Conservation (phyloP, 2,329 filamentous ascomycete genomes). For the Hymenoscyphus repandus region DNA sequence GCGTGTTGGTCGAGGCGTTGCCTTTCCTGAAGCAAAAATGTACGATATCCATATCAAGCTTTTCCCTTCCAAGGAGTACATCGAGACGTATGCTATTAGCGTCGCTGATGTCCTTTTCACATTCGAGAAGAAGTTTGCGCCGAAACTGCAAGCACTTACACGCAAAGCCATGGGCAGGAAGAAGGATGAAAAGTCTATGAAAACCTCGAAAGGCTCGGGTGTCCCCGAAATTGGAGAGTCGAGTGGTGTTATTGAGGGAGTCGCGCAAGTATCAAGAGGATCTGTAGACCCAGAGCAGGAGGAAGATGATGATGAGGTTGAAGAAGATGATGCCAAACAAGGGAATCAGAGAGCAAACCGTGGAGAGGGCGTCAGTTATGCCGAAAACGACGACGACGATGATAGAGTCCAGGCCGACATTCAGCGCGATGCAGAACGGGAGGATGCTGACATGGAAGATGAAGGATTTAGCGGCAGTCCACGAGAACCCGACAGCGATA, state of each 20-base stretch:
- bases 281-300: constrained; percentile 60
- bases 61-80: constrained; percentile 81
- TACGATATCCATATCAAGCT: constrained; percentile 80
- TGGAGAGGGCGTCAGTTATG: constrained; percentile 79
- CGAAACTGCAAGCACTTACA: constrained; percentile 63
- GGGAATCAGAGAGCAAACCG: constrained; percentile 73
- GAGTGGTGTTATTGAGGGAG: constrained; percentile 50
- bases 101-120: constrained; percentile 71
- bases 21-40: constrained; percentile 69
- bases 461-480: constrained; percentile 49
- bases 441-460: constrained; percentile 53
- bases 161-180: constrained; percentile 79
- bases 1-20: constrained; percentile 65
- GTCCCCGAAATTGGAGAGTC: constrained; percentile 71
- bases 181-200: constrained; percentile 55
- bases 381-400: constrained; percentile 89
- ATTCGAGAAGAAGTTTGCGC: constrained; percentile 76
- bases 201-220: constrained; percentile 55
- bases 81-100: constrained; percentile 76
- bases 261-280: constrained; percentile 38
- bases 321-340: constrained; percentile 71
- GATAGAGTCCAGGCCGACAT: constrained; percentile 64
- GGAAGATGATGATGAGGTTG: constrained; percentile 40
- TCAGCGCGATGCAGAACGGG: constrained; percentile 51
- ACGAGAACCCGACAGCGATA: constrained; percentile 30